These are phyloP conservation scores for Apiospora sp. DNA, from an alignment of 2,329 filamentous ascomycete species.

Conservation along the genomic window DNA sequence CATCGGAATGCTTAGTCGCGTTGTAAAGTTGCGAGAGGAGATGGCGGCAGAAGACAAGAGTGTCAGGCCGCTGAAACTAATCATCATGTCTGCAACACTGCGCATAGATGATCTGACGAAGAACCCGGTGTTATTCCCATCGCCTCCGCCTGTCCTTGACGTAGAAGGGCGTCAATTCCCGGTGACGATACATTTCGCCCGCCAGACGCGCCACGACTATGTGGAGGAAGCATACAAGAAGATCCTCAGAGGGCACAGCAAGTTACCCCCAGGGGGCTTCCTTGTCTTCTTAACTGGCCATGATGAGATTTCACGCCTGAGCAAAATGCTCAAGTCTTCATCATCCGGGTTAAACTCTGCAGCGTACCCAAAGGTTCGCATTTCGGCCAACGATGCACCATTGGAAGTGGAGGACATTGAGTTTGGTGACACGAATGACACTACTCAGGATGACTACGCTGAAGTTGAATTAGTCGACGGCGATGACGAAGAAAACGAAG, in stretches of 20 bases:
- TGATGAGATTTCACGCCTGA: slow-evolving; percentile 87
- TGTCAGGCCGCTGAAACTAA: slow-evolving; percentile 82
- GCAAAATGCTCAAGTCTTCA: slow-evolving; percentile 76
- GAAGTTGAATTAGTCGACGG: slow-evolving; percentile 58
- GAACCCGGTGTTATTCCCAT: slow-evolving; percentile 81
- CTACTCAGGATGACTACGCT: slow-evolving; percentile 67
- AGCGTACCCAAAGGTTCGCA: slow-evolving; percentile 72
- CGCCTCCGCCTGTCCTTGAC: slow-evolving; percentile 82
- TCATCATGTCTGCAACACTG: slow-evolving; percentile 98
- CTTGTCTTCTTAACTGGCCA: slow-evolving; percentile 95
- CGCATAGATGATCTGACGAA: slow-evolving; percentile 89
- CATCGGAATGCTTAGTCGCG: slow-evolving; percentile 95
- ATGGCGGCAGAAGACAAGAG: slow-evolving; percentile 76
- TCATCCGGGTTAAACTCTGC: slow-evolving; percentile 65
- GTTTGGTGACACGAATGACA: slow-evolving; percentile 75
- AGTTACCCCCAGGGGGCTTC: slow-evolving; percentile 89
- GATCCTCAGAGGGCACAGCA: slow-evolving; percentile 84
- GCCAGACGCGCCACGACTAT: slow-evolving; percentile 85
- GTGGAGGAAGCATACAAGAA: slow-evolving; percentile 90
- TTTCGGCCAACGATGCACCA: slow-evolving; percentile 79
- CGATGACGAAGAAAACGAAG: slow-evolving; percentile 68
- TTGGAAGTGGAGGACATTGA: slow-evolving; percentile 89
- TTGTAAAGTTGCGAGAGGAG: slow-evolving; percentile 82
- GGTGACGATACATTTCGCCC: slow-evolving; percentile 88
- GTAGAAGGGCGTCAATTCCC: slow-evolving; percentile 92